These are phyloP conservation scores for Lichtheimia hyalospora DNA, from an alignment of 371 early-diverging fungal species.

Conservation along the genomic window DNA sequence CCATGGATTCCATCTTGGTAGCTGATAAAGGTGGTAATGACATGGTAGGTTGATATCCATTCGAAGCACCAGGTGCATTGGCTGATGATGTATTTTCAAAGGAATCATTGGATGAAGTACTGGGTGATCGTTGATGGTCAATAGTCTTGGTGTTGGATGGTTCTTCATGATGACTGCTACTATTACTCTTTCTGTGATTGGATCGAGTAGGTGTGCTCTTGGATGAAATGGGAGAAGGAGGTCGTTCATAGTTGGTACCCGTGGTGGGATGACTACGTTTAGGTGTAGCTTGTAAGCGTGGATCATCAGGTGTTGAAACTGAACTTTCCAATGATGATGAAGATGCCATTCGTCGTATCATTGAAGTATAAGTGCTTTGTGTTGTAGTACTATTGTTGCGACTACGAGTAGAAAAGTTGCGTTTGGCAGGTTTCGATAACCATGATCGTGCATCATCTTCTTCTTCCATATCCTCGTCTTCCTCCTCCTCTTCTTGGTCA, in stretches of 20 bases:
- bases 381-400: background rate
- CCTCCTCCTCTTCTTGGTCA: constrained; percentile 3
- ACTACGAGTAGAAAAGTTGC: constrained; percentile 21
- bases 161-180: constrained; percentile 8
- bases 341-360: constrained; percentile 11
- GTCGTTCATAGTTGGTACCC: constrained; percentile 1
- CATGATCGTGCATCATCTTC: constrained; percentile 14
- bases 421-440: constrained; percentile 22
- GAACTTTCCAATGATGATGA: constrained; percentile 12
- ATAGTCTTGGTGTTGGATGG: constrained; percentile 3
- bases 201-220: constrained; percentile 23
- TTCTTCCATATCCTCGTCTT: background rate
- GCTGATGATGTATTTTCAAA: background rate
- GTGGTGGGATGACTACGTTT: background rate
- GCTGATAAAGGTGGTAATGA: constrained; percentile 6
- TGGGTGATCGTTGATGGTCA: constrained; percentile 7
- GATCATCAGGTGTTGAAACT: constrained; percentile 2
- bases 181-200: constrained; percentile 6
- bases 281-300: background rate
- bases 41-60: constrained; percentile 4
- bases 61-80: background rate
- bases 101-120: constrained; percentile 11
- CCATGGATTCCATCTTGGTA: constrained; percentile 9
- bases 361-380: constrained; percentile 3
- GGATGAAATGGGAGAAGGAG: constrained; percentile 22